These are phyloP conservation scores for Kalanchoe fedtschenkoi DNA, from an alignment of 164 flowering plant species.

Conservation along the genomic window DNA sequence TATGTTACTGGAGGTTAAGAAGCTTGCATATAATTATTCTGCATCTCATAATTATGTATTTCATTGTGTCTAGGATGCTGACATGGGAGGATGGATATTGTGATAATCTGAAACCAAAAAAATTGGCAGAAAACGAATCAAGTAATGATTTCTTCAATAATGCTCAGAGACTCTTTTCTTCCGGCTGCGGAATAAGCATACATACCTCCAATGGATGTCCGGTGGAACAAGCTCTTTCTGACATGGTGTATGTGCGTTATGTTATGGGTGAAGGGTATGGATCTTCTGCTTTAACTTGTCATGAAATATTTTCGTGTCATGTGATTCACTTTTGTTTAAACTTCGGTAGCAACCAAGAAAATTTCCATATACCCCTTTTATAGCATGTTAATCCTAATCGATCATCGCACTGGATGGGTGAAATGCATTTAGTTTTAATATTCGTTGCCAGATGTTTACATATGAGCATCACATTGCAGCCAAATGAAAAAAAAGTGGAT, in stretches of 20 bases:
- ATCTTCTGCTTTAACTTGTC: neutral
- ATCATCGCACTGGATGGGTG: no score
- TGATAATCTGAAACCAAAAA: conserved; percentile 24
- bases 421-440: no score
- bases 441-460: no score
- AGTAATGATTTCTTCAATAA: conserved; percentile 14
- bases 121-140: conserved; percentile 10
- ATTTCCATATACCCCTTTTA: neutral
- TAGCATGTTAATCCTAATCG: neutral
- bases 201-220: conserved; percentile 19
- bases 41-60: neutral
- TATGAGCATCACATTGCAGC: no score
- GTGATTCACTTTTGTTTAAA: neutral
- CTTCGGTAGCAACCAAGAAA: neutral
- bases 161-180: conserved; percentile 9
- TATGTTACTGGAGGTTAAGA: neutral
- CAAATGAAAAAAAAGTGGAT: no score
- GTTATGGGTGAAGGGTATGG: conserved; percentile 72
- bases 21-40: neutral
- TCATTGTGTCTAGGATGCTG: conserved; percentile 40
- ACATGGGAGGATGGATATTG: conserved; percentile 71
- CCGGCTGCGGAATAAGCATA: conserved; percentile 12
- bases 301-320: neutral
- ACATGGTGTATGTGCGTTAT: conserved; percentile 48
- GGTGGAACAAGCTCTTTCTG: conserved; percentile 36